phyloP scores from a whole-genome alignment of 2,329 filamentous ascomycete species.

The Exophiala spinifera region DNA sequence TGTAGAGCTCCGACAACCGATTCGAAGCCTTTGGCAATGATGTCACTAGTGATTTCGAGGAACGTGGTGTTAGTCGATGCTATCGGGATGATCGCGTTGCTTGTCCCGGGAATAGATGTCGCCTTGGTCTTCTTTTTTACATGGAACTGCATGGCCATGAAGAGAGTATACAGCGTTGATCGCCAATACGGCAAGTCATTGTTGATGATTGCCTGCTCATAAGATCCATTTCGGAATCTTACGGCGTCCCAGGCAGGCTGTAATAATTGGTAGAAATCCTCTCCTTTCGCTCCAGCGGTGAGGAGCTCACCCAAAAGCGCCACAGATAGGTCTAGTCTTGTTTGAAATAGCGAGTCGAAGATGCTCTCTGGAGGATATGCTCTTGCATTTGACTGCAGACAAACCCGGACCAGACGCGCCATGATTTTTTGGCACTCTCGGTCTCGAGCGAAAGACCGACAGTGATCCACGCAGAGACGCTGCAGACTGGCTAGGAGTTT shows the following conservation, averaged over 20 bases:
- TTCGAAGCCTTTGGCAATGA: slow-evolving; percentile 79
- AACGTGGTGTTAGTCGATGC: slow-evolving; percentile 37
- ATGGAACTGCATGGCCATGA: slow-evolving; percentile 67
- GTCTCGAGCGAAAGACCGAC: slow-evolving; percentile 55
- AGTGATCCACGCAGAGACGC: slow-evolving; percentile 78
- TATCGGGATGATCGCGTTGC: slow-evolving; percentile 11
- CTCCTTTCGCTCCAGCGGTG: slow-evolving; percentile 49
- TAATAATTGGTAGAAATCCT: slow-evolving; percentile 55
- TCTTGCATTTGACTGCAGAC: slow-evolving; percentile 72
- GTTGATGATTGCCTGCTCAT: slow-evolving; percentile 57
- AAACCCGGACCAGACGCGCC: slow-evolving; percentile 71
- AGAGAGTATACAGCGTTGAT: slow-evolving; percentile 77
- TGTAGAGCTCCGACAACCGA: slow-evolving; percentile 79
- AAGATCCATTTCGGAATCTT: slow-evolving; percentile 52
- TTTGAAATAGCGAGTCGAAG: slow-evolving; percentile 73
- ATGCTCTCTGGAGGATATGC: slow-evolving; percentile 71
- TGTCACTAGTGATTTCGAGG: slow-evolving; percentile 68
- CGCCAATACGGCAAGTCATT: slow-evolving; percentile 71
- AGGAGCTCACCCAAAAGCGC: slow-evolving; percentile 78
- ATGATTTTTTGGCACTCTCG: slow-evolving; percentile 64
- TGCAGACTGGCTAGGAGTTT: slow-evolving; percentile 83
- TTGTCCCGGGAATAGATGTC: slow-evolving; percentile 28
- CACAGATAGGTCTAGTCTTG: slow-evolving; percentile 76
- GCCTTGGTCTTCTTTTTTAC: slow-evolving; percentile 36
- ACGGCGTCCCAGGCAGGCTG: slow-evolving; percentile 60